Conservation (phyloP, 139 green algal genomes). For the Tetratostichococcus sp. region DNA sequence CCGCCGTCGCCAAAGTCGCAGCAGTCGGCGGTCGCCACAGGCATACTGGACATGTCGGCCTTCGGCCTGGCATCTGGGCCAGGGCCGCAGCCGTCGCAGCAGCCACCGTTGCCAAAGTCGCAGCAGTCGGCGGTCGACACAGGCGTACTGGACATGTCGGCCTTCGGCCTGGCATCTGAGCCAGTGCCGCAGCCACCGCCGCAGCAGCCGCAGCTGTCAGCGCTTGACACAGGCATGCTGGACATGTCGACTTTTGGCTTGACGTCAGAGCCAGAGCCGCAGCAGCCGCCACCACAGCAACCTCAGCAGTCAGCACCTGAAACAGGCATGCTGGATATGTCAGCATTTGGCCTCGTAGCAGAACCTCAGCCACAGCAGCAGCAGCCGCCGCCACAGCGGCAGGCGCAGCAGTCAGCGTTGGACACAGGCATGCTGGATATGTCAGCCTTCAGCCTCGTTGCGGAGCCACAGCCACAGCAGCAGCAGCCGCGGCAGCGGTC, state of each 20-base stretch:
- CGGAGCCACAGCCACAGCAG: background rate
- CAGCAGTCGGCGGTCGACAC: constrained; percentile 13
- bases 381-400: too few species aligned
- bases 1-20: too few species aligned
- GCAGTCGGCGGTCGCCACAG: constrained; percentile 16
- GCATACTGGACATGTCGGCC: constrained; percentile 44
- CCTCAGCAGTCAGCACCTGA: constrained; percentile 1
- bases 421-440: constrained; percentile 43
- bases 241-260: constrained; percentile 51
- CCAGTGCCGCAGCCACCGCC: background rate
- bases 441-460: constrained; percentile 38
- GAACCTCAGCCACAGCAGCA: too few species aligned
- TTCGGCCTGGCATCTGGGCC: constrained; percentile 31
- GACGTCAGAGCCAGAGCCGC: background rate
- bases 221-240: constrained; percentile 32
- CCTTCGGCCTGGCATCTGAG: constrained; percentile 35
- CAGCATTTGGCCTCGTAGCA: constrained; percentile 34
- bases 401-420: background rate
- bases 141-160: constrained; percentile 43
- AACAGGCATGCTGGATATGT: constrained; percentile 44
- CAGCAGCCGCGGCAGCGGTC: too few species aligned
- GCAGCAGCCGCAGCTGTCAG: background rate
- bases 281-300: background rate
- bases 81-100: background rate
- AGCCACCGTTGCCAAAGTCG: background rate